A percentile compares a stretch with the other conserved stretches of the same genome.
phyloP scores from a whole-genome alignment of 2,329 filamentous ascomycete species.

The Emergomyces orientalis region DNA sequence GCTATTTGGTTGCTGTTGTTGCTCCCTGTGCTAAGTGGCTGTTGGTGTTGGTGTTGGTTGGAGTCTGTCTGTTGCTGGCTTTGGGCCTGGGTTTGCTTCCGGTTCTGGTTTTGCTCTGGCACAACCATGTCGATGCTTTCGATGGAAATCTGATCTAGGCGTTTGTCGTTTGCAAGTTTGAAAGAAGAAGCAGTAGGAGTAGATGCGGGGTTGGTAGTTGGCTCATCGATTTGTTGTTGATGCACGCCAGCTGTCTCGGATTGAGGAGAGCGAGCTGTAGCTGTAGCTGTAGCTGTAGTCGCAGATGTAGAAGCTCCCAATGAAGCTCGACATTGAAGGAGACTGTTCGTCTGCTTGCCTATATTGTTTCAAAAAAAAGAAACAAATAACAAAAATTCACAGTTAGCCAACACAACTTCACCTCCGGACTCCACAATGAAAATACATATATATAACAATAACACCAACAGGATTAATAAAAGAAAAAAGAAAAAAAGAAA shows the following conservation, averaged over 20 bases:
- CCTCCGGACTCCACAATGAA: not conserved
- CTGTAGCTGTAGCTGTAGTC: not conserved
- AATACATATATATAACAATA: not conserved
- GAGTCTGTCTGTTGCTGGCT: constrained; percentile 17
- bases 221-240: constrained; percentile 20
- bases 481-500: not conserved
- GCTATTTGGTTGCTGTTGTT: constrained; percentile 35
- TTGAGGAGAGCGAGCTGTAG: not conserved
- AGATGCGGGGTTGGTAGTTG: constrained; percentile 27
- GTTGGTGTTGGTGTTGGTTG: constrained; percentile 27
- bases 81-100: constrained; percentile 15
- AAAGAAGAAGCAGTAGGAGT: constrained; percentile 24
- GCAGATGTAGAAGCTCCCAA: not conserved
- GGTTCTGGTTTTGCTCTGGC: constrained; percentile 2
- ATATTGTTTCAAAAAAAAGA: not conserved
- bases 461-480: not conserved
- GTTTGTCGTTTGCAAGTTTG: constrained; percentile 52
- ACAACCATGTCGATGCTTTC: constrained; percentile 67
- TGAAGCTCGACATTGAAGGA: not conserved
- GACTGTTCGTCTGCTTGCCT: not conserved
- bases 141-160: constrained; percentile 68
- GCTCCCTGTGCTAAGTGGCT: constrained; percentile 20
- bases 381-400: not conserved
- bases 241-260: not conserved
- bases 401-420: not conserved